Evolutionary conservation across 208 protist genomes (phyloP), one percentile per base, ranked within the genome.

Genomic region (Wallacemonas sp.): DNA sequence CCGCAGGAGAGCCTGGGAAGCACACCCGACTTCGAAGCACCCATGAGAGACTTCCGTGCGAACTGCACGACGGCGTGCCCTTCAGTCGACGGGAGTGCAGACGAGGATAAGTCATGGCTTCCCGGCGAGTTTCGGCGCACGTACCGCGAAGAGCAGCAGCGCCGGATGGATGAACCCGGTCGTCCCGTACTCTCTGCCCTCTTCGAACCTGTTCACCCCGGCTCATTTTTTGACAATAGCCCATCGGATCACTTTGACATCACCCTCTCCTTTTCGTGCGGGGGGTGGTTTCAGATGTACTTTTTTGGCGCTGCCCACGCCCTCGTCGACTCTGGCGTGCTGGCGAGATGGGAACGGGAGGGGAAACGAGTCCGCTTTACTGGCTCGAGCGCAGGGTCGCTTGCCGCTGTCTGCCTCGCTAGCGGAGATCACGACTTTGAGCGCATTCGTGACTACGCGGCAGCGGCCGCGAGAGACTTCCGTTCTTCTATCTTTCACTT

Each of bases 241-340:
- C 22, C 37, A 17, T 62, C 55, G 27, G 27, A 65, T 33, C 32
- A 15, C 19, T 75, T 73, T 70, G 86, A 92, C 63, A 48, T 92
- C 13, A 92, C 86, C 1, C 59, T 92, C 59, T 77, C 75, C 45
- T 92, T 92, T 50, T 87, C 86, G 12, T 83, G 76, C 42, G 86
- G 80, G 3, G 86, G 86, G 19, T 92, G 86, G 83, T 87, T 92
- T 64, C 78, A 85, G 32, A 85, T 88, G 67, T 92, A 92, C 69
- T 85, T 87, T 45, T 92, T 90, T 68, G 89, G 89, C 21, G 83
- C 67, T 3, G 81, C 81, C 12, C 69, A 89, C 45, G 89, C 89
- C 10, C 73, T 95, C 24, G 71, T 88, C 6, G 71, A 91, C 63
- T 74, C 63, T 30, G 85, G 83, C 22, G 60, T 95, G 15, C 53